Evolutionary conservation across 306 rosid species (phyloP).

Genomic region (Citrullus colocynthis): DNA sequence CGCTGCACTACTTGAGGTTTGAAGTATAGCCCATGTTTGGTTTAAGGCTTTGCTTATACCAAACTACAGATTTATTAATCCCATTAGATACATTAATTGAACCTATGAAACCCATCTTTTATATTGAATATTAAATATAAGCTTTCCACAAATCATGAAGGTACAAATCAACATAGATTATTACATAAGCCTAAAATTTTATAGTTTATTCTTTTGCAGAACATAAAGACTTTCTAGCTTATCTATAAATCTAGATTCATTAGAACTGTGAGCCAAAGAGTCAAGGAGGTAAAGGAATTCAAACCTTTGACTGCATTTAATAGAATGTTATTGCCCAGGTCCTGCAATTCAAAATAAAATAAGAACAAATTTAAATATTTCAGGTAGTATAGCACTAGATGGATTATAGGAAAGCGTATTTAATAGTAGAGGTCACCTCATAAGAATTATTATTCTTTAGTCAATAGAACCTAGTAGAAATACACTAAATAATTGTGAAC

Average conservation of each 20-base stretch:
- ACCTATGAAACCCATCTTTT: neutral
- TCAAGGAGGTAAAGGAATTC: neutral
- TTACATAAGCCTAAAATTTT: neutral
- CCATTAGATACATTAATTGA: neutral
- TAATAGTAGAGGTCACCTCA: neutral
- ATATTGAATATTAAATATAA: neutral
- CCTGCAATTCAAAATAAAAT: slow-evolving; percentile 32
- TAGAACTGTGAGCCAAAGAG: neutral
- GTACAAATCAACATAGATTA: neutral
- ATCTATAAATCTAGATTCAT: neutral
- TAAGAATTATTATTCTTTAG: neutral
- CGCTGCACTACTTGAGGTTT: neutral
- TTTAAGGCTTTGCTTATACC: no score
- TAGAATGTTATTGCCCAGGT: slow-evolving; percentile 49
- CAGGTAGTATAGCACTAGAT: neutral
- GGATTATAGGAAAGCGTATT: slow-evolving; percentile 5
- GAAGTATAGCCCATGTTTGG: neutral
- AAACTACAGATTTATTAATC: no score
- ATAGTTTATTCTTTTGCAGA: neutral
- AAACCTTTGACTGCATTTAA: slow-evolving; percentile 79
- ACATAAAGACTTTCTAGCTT: neutral
- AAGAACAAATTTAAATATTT: neutral
- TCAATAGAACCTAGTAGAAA: neutral
- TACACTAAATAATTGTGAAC: neutral
- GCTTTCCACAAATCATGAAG: neutral